Base-by-base conservation (phyloP, 2,329 filamentous ascomycete species). In the Aschersonia sp. region DNA sequence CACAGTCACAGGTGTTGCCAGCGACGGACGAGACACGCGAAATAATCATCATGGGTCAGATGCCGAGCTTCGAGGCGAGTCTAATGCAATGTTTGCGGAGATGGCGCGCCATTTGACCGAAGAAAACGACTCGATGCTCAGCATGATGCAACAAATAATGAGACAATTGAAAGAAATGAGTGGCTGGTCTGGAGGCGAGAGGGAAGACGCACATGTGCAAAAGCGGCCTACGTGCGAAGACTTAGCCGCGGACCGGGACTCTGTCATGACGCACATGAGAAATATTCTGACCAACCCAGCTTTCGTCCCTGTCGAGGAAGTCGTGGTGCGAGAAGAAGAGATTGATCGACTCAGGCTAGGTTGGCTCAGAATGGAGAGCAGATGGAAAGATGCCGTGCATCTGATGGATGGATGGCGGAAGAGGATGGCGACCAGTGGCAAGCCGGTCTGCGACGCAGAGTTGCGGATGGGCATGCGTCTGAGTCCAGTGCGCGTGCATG, bases 391-490 rank as follows among this genome's bases (percentile, higher is more conserved):
- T 60, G 87, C 92, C 1, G 81, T 97, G 10, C 75, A 79, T 37
- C 79, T 98, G 67, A 94, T 98, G 70, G 87, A 96, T 54, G 81
- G 85, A 35, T 97, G 92, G 90, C 81, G 89, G 51, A 83, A 80
- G 60, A 77, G 87, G 42, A 87, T 95, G 77, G 78, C 78, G 12
- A 73, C 73, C 46, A 81, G 76, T 53, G 83, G 83, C 5, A 75
- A 80, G 50, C 78, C 82, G 0, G 78, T 90, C 54, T 81, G 85
- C 56, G 68, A 81, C 47, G 77, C 81, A 50, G 79, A 83, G 56
- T 63, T 83, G 46, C 80, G 79, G 60, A 78, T 81, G 71, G 83
- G 85, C 2, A 64, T 88, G 40, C 73, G 77, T 5, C 68, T 82
- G 14, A 78, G 76, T 49, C 78, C 78, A 0, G 71, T 81, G 22